Evolutionary conservation across 805 yeast genomes (phyloP).

Genomic region (Myxozyma monticola): DNA sequence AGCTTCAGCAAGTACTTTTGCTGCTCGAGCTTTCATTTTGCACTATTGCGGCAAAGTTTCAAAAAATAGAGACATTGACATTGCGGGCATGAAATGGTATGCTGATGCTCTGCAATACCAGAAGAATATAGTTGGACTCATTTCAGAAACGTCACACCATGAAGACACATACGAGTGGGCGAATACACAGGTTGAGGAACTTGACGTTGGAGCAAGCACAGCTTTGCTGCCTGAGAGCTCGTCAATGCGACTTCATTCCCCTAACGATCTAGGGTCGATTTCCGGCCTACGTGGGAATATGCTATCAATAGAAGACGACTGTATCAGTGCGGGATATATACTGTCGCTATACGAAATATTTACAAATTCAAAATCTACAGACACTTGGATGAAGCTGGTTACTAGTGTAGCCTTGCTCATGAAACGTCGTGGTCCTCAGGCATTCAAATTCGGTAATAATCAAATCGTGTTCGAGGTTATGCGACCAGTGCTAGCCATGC

Average conservation of each 20-base stretch:
- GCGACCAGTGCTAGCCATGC: too few relatives aligned
- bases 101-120: not conserved
- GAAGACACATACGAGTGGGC: not conserved
- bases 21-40: not conserved
- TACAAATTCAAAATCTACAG: not conserved
- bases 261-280: not conserved
- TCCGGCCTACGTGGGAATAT: not conserved
- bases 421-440: not conserved
- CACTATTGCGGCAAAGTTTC: not conserved
- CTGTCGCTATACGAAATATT: not conserved
- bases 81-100: not conserved
- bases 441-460: not conserved
- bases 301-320: not conserved
- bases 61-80: not conserved
- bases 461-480: not conserved
- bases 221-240: not conserved
- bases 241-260: not conserved
- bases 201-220: not conserved
- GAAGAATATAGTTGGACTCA: not conserved
- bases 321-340: not conserved
- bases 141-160: too few relatives aligned
- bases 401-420: not conserved
- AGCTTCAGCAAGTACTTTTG: not conserved
- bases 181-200: not conserved
- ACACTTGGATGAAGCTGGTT: not conserved